Conservation (phyloP, 176 grass and related monocot genomes). For the Pontederia paniculata region DNA sequence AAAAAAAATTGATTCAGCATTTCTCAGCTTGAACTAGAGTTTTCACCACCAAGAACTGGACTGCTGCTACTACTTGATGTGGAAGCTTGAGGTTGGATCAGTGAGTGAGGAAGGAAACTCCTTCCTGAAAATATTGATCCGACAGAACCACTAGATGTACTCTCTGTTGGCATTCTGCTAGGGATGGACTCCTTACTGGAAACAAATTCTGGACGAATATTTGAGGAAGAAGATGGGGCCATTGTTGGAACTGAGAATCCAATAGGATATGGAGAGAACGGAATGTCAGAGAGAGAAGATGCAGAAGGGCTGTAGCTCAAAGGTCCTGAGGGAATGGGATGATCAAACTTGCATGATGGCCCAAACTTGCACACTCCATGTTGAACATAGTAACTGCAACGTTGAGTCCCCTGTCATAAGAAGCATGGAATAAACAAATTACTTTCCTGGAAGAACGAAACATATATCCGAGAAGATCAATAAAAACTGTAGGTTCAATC, state of each 20-base stretch:
- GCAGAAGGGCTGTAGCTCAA: conserved; percentile 31
- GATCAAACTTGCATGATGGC: conserved; percentile 44
- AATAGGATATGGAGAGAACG: conserved; percentile 27
- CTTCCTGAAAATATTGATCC: neutral
- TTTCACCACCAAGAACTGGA: neutral
- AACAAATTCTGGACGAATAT: conserved; percentile 23
- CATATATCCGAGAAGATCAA: neutral
- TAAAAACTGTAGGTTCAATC: neutral
- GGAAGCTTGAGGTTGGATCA: neutral
- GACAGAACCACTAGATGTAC: conserved; percentile 10
- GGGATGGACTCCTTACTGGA: conserved; percentile 17
- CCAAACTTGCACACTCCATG: conserved; percentile 47
- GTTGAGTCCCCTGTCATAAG: conserved; percentile 27
- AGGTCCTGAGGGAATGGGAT: conserved; percentile 27
- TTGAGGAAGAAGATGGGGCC: conserved; percentile 7
- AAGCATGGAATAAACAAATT: neutral
- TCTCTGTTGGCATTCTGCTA: conserved; percentile 4
- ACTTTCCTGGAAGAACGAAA: neutral
- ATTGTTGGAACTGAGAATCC: conserved; percentile 7
- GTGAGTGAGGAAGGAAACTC: neutral
- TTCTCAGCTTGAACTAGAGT: conserved; percentile 7
- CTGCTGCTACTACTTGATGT: neutral
- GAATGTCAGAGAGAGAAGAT: conserved; percentile 33
- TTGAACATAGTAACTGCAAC: conserved; percentile 30
- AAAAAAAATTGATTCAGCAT: neutral